phyloP scores from a whole-genome alignment of 1,284 basidiomycete genomes.

The Sporisorium sorghi region DNA sequence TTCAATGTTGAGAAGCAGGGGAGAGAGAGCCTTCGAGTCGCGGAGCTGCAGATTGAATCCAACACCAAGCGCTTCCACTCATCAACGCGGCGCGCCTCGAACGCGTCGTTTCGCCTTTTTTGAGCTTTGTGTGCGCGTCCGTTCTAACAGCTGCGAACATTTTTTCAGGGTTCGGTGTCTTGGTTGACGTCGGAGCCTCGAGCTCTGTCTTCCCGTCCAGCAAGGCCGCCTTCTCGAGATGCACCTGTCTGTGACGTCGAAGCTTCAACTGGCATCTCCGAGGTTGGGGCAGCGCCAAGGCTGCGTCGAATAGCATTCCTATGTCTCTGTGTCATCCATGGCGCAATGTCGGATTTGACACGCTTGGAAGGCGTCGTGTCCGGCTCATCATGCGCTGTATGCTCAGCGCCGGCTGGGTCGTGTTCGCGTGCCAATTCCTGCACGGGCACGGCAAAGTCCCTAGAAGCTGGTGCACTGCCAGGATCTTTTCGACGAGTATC shows the following conservation, averaged over 20 bases:
- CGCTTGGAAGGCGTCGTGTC: neutral
- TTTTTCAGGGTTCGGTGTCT: neutral
- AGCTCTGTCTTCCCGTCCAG: neutral
- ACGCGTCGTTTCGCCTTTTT: conserved; percentile 24
- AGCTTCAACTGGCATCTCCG: neutral
- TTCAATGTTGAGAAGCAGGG: neutral
- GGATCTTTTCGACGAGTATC: neutral
- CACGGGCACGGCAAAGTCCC: neutral
- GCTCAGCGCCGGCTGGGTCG: neutral
- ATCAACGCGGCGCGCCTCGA: conserved; percentile 38
- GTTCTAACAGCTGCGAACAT: neutral
- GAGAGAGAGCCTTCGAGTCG: conserved; percentile 2
- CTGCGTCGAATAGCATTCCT: conserved; percentile 33
- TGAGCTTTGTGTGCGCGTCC: neutral
- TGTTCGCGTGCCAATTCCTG: neutral
- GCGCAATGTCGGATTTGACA: conserved; percentile 27
- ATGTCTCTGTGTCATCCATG: conserved; percentile 30
- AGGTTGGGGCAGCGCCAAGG: conserved; percentile 5
- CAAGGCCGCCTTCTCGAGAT: neutral
- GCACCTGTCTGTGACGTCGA: conserved; percentile 2
- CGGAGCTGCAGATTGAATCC: conserved; percentile 29
- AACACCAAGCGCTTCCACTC: conserved; percentile 29
- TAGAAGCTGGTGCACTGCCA: neutral
- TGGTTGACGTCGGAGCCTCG: neutral
- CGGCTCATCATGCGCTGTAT: neutral